A percentile compares a stretch with the other conserved stretches of the same genome.
Evolutionary conservation across 1,284 basidiomycete species (phyloP).

Genomic region (Entoloma clypeatum): DNA sequence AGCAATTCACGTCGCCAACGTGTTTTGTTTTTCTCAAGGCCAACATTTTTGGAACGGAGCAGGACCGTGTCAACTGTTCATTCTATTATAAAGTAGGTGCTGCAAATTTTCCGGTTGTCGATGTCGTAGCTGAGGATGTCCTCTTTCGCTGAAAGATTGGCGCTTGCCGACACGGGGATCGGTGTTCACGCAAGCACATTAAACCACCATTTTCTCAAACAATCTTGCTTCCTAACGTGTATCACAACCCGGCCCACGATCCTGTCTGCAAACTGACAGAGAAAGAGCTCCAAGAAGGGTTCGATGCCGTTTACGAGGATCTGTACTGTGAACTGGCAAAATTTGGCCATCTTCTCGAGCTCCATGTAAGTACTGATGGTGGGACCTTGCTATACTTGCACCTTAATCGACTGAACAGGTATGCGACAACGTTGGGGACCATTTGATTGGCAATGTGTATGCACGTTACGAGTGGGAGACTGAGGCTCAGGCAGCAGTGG

Average conservation of each 20-base stretch:
- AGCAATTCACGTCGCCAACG: not conserved
- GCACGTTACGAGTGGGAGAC: slow-evolving; percentile 98
- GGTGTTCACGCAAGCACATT: slow-evolving; percentile 97
- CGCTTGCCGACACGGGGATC: slow-evolving; percentile 93
- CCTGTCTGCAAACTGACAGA: slow-evolving; percentile 83
- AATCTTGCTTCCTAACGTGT: slow-evolving; percentile 97
- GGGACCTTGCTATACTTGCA: slow-evolving; percentile 4
- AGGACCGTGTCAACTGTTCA: slow-evolving; percentile 92
- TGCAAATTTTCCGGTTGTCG: slow-evolving; percentile 6
- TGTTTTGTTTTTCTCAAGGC: slow-evolving; percentile 42
- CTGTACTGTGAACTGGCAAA: slow-evolving; percentile 90
- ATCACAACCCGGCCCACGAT: slow-evolving; percentile 95
- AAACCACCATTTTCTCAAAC: slow-evolving; percentile 97
- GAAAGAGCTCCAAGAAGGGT: slow-evolving; percentile 90
- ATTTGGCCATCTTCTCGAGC: slow-evolving; percentile 92
- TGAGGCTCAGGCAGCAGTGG: slow-evolving; percentile 92
- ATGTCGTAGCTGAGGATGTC: too few species aligned
- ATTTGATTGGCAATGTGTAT: slow-evolving; percentile 98
- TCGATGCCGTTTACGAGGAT: slow-evolving; percentile 97
- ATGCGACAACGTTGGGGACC: slow-evolving; percentile 99
- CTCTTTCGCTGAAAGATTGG: too few species aligned
- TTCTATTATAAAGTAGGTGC: slow-evolving; percentile 86
- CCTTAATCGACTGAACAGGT: slow-evolving; percentile 49
- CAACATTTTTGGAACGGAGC: slow-evolving; percentile 86
- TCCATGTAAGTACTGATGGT: slow-evolving; percentile 75